Base-by-base conservation (phyloP, 352 stramenopile species). In the Discostella stelligera region DNA sequence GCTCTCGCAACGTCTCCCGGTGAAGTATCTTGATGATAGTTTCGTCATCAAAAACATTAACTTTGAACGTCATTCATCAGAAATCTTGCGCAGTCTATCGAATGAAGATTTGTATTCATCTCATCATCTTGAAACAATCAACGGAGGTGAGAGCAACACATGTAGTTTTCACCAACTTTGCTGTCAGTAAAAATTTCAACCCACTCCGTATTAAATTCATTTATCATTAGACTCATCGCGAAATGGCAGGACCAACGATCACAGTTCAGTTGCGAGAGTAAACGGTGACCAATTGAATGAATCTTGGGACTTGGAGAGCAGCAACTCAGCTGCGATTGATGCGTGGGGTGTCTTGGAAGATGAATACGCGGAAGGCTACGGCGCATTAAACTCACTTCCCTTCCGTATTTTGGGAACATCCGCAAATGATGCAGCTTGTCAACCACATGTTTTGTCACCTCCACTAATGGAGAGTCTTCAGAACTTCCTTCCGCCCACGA, bases 391-490 rank as follows among this genome's bases (percentile, higher is more conserved):
- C 61, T 65, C 71, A 46, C 62, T 85, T 66, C 69, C 32, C 69
- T 93, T 91, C 59, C 71, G 58, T 21, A 93, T 93, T 39, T 55
- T 93, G 0, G 88, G 88, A 60, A 92, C 88, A 16, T 84, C 70
- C 44, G 84, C 77, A 5, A 71, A 85, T 54, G 88, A 93, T 58
- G 54, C 61, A 3, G n/a, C 58, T 10, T 82, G 82, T 23, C 73
- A 85, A 53, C 88, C 88, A 20, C 88, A 93, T 80, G 88, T 93
- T 2, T 64, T 93, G 5, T 86, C 74, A n/a, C 88, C 88, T 32
- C 88, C 88, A 11, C 61, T 93, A 8, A 93, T 93, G 88, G 88
- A 93, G 49, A 83, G 70, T 61, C 75, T 93, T 32, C 77, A 84
- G 53, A 80, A 73, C 20, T 91, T 91, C 71, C 60, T 93, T 13